These are phyloP conservation scores for Dactylella cylindrospora DNA, from an alignment of 2,329 filamentous ascomycete genomes.

Conservation along the genomic window DNA sequence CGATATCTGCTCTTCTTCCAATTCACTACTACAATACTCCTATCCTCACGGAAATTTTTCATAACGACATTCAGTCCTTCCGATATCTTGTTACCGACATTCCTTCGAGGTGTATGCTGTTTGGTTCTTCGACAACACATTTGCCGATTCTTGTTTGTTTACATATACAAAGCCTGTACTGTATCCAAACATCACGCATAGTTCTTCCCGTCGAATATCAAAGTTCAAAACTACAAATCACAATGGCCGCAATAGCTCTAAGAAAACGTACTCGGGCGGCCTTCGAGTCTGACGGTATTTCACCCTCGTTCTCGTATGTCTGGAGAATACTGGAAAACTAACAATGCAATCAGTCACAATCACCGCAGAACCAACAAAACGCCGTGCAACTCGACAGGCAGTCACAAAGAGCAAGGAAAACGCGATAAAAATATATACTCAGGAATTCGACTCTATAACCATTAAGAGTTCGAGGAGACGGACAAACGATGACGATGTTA, in stretches of 20 bases:
- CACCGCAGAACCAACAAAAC: conserved; percentile 28
- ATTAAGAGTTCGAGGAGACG: conserved; percentile 2
- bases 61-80: neutral
- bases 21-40: neutral
- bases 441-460: conserved; percentile 4
- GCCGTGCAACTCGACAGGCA: conserved; percentile 27
- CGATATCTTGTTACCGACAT: neutral
- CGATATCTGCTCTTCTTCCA: neutral
- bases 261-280: conserved; percentile 33
- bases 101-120: too few species aligned
- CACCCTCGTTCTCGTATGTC: neutral
- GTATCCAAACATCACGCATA: too few species aligned
- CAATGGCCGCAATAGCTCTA: conserved; percentile 23
- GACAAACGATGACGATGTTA: conserved; percentile 21
- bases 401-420: conserved; percentile 34
- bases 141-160: too few species aligned
- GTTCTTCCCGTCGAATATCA: too few species aligned
- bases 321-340: too few species aligned
- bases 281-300: conserved; percentile 34
- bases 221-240: neutral
- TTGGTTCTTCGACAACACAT: too few species aligned
- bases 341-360: conserved; percentile 2
- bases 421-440: conserved; percentile 26
- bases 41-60: neutral
- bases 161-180: too few species aligned